Base-by-base conservation (phyloP, 1,139 yeast genomes). In the Yamadazyma diddensiae region DNA sequence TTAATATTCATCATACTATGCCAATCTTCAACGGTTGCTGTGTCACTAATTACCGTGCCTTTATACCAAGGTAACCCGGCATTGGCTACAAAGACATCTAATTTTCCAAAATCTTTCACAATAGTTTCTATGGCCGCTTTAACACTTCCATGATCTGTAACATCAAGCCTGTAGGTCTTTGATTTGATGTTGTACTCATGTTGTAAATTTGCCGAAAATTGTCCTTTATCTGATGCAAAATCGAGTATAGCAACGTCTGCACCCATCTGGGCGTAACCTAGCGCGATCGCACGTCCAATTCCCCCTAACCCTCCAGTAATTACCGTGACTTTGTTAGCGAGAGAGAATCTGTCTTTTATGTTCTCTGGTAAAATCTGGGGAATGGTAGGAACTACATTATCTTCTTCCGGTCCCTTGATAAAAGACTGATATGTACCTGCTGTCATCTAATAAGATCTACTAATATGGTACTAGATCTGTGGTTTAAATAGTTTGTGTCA, bases 31-130 rank as follows among this genome's bases (percentile, higher is more conserved):
- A 53, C 42, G 1, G 50, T 55, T 27, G 65, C 67, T 15, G 59
- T 60, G 39, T 64, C 61, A 39, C 82, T 86, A 37, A 82, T 62
- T 43, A 80, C 56, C 13, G 81, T 65, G n/a, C 92, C 95, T 18
- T 77, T 73, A 28, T 77, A 71, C 92, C 94, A 85, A 12, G 87
- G 83, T 26, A 83, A 75, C 38, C 95, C 95, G 13, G 95, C 95
- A 56, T 86, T 86, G 51, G 94, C 92, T 18, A 86, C 90, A 54
- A 84, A 80, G 19, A 83, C 71, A 53, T 86, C 95, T 43, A 86
- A 77, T 36, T 75, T 73, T 18, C 76, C 76, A 56, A 86, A 86
- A 46, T 85, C 94, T 42, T 63, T 47, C 41, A 68, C 74, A 38
- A 80, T 79, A 46, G 70, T 68, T 16, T 55, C 52, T 31, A 85